Evolutionary conservation across 2,329 filamentous ascomycete genomes (phyloP).

Genomic region (Trichoderma semiorbis): DNA sequence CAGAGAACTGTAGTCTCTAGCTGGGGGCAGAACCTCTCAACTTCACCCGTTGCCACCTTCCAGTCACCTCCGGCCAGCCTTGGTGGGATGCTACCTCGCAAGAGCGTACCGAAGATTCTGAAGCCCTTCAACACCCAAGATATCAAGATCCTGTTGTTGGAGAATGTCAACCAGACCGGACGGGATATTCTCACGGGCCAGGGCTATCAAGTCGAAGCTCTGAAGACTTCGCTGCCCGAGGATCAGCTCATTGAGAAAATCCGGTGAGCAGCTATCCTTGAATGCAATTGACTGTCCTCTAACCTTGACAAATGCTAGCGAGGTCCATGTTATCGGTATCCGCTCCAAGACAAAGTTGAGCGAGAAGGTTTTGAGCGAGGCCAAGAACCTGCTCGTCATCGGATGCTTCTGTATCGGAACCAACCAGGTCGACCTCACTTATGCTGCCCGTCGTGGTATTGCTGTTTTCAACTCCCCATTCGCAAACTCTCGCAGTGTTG

Average conservation of each 20-base stretch:
- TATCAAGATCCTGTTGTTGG: constrained; percentile 91
- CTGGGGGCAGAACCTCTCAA: constrained; percentile 59
- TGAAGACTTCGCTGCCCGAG: constrained; percentile 87
- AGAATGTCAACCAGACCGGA: constrained; percentile 93
- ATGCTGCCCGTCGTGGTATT: constrained; percentile 79
- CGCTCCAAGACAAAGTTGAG: constrained; percentile 96
- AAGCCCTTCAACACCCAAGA: constrained; percentile 96
- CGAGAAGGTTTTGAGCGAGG: constrained; percentile 77
- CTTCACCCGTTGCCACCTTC: constrained; percentile 72
- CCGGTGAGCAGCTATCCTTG: constrained; percentile 51
- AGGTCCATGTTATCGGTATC: constrained; percentile 96
- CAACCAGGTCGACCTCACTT: constrained; percentile 87
- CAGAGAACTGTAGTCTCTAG: constrained; percentile 49
- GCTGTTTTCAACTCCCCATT: constrained; percentile 99
- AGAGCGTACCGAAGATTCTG: constrained; percentile 63
- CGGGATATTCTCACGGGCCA: constrained; percentile 76
- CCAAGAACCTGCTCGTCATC: constrained; percentile 91
- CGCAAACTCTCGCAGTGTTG: constrained; percentile 94
- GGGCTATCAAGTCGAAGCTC: constrained; percentile 91
- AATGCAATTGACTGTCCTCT: background rate
- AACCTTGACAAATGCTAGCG: constrained; percentile 46
- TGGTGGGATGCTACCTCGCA: constrained; percentile 40
- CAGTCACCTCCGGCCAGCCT: constrained; percentile 68
- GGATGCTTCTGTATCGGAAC: constrained; percentile 99
- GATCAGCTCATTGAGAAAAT: constrained; percentile 97